These are phyloP conservation scores for Berkeleyomyces basicola DNA, from an alignment of 2,329 filamentous ascomycete genomes.

Conservation along the genomic window DNA sequence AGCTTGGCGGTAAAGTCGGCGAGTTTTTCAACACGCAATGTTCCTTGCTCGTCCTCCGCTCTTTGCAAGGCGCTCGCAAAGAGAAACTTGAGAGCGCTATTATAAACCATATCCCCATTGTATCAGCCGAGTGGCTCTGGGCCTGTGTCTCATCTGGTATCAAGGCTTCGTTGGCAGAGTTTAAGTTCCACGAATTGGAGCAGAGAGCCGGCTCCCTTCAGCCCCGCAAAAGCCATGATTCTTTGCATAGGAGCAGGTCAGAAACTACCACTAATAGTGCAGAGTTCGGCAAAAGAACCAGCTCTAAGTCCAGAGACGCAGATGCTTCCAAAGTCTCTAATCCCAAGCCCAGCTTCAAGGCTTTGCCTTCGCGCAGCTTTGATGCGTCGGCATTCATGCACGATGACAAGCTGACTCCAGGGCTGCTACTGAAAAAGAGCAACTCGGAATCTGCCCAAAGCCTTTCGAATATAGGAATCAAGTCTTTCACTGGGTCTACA, in stretches of 20 bases:
- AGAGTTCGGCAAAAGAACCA: not conserved
- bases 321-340: not conserved
- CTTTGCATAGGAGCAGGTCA: not conserved
- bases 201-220: slow-evolving; percentile 13
- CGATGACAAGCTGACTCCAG: not conserved
- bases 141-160: slow-evolving; percentile 41
- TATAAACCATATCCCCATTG: slow-evolving; percentile 63
- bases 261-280: not conserved
- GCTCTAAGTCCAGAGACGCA: not conserved
- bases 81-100: slow-evolving; percentile 69
- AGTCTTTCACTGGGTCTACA: not conserved
- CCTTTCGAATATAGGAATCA: not conserved
- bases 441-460: not conserved
- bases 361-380: not conserved
- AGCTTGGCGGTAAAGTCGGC: slow-evolving; percentile 67
- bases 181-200: slow-evolving; percentile 13
- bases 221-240: slow-evolving; percentile 14
- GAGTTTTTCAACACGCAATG: slow-evolving; percentile 55
- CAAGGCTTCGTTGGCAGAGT: not conserved
- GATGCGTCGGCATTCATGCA: not conserved
- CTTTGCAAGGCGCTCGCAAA: slow-evolving; percentile 36
- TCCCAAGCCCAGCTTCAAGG: not conserved
- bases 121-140: slow-evolving; percentile 72
- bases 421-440: not conserved
- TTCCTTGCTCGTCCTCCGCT: slow-evolving; percentile 64